Evolutionary conservation across 1,139 yeast genomes (phyloP), one percentile per base, ranked within the genome.

Genomic region (Geotrichum candidum): DNA sequence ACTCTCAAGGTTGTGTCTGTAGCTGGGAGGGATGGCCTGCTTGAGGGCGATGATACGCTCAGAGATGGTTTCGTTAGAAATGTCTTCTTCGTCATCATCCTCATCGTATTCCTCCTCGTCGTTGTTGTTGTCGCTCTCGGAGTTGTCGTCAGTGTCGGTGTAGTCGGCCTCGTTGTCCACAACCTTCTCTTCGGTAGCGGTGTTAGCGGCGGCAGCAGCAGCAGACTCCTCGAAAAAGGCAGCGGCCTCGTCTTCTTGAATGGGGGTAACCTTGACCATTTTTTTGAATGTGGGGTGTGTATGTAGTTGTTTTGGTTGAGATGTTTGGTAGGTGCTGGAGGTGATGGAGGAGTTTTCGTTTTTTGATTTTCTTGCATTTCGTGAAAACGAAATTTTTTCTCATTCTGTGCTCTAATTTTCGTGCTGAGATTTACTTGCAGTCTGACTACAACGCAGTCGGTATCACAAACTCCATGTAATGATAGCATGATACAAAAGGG

Each of bases 41-140:
- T 86, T 90, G 70, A 94, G 83, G 60, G 99, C 99, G 65, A 84
- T 84, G 67, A 94, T 76, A 81, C 99, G 88, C 70, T 94, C 99
- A 65, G 81, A 77, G 50, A 95, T 69, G 55, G 97, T 87, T 80
- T 94, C 99, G 71, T 86, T 84, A 70, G 86, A 88, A 69, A 85
- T 78, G 72, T 87, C 94, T 68, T 87, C 90, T 67, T 88, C 96
- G 60, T 84, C 88, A 61, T 82, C 87, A 63, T 83, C 84, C 63
- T 84, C 87, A 58, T 83, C 84, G 56, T 80, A 84, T 45, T 84
- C 91, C 31, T 63, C 66, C 18, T 41, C 48, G 48, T 41, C 48
- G 11, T 58, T 56, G 38, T 56, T 58, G n/a, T 53, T 48, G 41
- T 72, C 75, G n/a, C 74, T 70, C 45, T 68, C 71, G 50, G 69